phyloP scores from a whole-genome alignment of 2,329 filamentous ascomycete genomes.

The Metarhizium guizhouense region DNA sequence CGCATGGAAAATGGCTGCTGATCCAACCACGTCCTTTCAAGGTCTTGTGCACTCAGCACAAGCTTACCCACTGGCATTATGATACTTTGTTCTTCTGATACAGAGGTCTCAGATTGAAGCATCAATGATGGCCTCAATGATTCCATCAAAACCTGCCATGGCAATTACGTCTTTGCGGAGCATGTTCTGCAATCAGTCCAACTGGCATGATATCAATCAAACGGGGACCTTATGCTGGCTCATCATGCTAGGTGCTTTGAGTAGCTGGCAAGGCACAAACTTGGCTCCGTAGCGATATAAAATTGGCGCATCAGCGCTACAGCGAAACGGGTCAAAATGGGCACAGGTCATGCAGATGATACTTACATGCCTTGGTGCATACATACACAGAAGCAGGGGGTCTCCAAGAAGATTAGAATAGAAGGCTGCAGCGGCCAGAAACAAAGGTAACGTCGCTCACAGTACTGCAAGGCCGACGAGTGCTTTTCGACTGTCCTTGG shows the following conservation, averaged over 20 bases:
- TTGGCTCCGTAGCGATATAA: not conserved
- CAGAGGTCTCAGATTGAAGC: not conserved
- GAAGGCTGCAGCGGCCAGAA: not conserved
- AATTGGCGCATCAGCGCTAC: conserved; percentile 4
- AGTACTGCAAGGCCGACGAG: no score
- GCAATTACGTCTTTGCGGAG: no score
- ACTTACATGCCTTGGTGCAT: not conserved
- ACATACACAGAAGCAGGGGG: not conserved
- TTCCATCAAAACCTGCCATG: no score
- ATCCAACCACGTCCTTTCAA: not conserved
- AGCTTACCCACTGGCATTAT: not conserved
- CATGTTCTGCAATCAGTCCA: not conserved
- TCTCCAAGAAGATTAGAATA: not conserved
- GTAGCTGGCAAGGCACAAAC: not conserved
- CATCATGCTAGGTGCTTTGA: no score
- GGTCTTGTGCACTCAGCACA: not conserved
- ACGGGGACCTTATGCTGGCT: no score
- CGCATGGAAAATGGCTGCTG: not conserved
- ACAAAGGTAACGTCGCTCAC: not conserved
- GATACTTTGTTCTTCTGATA: no score
- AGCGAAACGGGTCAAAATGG: not conserved
- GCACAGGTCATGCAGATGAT: conserved; percentile 4
- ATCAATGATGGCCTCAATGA: no score
- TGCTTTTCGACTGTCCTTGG: no score
- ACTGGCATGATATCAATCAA: not conserved